Percentiles rank a stretch among this genome's conserved stretches.
Conservation (phyloP, 225 moss, liverwort and hornwort genomes). For the Anthoceros angustus region DNA sequence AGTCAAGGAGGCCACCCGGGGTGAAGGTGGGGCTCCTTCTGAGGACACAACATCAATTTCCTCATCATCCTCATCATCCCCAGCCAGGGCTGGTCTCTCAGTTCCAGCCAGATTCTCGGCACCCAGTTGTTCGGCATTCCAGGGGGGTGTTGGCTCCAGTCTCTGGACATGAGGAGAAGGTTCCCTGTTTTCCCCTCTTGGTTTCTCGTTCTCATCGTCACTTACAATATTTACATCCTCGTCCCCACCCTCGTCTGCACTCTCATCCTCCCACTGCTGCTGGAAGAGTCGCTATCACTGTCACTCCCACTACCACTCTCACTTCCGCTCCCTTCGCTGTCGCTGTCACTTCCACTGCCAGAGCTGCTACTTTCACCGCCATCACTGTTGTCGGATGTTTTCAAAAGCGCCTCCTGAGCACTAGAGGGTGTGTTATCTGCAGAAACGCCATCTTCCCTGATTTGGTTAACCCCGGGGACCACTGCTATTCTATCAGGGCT, state of each 20-base stretch:
- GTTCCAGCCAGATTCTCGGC: constrained; percentile 13
- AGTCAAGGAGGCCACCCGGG: constrained; percentile 10
- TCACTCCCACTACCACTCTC: constrained; percentile 85
- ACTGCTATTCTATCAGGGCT: neutral
- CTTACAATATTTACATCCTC: constrained; percentile 96
- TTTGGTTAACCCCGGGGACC: neutral
- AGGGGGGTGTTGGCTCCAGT: constrained; percentile 8
- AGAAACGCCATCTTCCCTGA: neutral
- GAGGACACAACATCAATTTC: constrained; percentile 81
- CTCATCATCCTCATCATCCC: constrained; percentile 64
- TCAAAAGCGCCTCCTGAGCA: neutral
- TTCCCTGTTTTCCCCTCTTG: constrained; percentile 38
- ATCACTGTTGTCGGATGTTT: constrained; percentile 23
- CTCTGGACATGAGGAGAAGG: constrained; percentile 15
- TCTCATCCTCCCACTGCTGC: constrained; percentile 40
- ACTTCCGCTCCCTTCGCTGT: constrained; percentile 45
- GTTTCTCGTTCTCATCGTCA: constrained; percentile 59
- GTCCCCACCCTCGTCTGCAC: constrained; percentile 78
- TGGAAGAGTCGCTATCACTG: constrained; percentile 82
- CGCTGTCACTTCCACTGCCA: constrained; percentile 66
- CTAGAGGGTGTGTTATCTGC: neutral
- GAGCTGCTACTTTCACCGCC: constrained; percentile 32
- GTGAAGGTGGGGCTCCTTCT: constrained; percentile 51
- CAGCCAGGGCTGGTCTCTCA: constrained; percentile 35
- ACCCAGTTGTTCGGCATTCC: too few relatives aligned